phyloP scores from a whole-genome alignment of 139 green algal species.

The Trebouxia sp. region DNA sequence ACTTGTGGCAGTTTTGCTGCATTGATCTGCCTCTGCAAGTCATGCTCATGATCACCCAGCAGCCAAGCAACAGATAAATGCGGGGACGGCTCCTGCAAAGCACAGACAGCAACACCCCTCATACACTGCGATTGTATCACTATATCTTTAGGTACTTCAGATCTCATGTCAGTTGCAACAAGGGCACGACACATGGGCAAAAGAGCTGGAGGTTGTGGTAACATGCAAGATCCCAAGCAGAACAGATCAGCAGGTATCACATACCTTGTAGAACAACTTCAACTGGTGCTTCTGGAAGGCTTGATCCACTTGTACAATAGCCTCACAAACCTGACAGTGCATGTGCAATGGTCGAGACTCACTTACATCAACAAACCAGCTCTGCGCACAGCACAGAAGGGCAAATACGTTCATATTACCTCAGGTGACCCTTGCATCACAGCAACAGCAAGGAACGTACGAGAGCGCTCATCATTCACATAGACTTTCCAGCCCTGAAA shows the following conservation, averaged over 20 bases:
- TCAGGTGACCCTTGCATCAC: neutral
- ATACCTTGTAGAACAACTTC: slow-evolving; percentile 14
- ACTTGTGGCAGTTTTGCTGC: too few relatives aligned
- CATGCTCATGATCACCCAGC: neutral
- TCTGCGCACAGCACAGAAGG: too few relatives aligned
- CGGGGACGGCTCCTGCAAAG: slow-evolving; percentile 23
- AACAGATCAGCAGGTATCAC: too few relatives aligned
- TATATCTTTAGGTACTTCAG: too few relatives aligned
- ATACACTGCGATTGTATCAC: too few relatives aligned
- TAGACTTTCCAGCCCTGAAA: slow-evolving; percentile 38
- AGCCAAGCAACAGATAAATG: slow-evolving; percentile 30
- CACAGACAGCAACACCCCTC: too few relatives aligned
- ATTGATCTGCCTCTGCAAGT: neutral
- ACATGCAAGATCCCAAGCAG: too few relatives aligned
- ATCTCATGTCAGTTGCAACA: neutral
- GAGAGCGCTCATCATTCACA: slow-evolving; percentile 47
- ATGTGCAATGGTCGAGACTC: neutral
- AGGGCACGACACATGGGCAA: too few relatives aligned
- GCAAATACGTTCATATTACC: too few relatives aligned
- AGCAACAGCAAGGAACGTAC: slow-evolving; percentile 49
- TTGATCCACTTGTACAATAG: neutral
- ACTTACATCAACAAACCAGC: neutral
- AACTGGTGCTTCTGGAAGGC: slow-evolving; percentile 16
- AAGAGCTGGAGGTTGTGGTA: too few relatives aligned
- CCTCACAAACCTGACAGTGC: slow-evolving; percentile 11